Evolutionary conservation across 179 eudicot genomes (phyloP), one percentile per base, ranked within the genome.

Genomic region (Heliamphora pulchella): DNA sequence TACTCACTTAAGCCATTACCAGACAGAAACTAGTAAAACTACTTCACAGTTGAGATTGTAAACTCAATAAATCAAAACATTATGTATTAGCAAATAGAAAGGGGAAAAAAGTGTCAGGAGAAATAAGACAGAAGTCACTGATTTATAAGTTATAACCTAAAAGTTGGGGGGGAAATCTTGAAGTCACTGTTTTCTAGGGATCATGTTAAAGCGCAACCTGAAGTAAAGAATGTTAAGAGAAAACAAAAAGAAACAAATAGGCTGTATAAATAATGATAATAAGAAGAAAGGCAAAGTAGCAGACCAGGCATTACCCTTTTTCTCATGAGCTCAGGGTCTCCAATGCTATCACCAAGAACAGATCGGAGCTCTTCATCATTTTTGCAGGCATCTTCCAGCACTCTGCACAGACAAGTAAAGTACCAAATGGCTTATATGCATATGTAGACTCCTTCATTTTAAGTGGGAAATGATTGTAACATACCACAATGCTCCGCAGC

Each of bases 331-430:
- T 92, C 96, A 68, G 98, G 98, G 80, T 95, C 84, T 48, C 98
- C 98, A 85, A 95, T 87, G 86, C 97, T 93, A 84, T 95, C 98
- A 39, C 98, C 98, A 74, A 95, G 94, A 80, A 95, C 90, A 59
- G 89, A 88, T 83, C 98, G 89, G 39, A 95, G 89, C 85, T 95
- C 98, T 43, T 86, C 46, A 87, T 95, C 98, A 83, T 92, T 84
- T 85, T 84, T 94, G 82, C 98, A 92, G 11, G 98, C 98, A 89
- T 93, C 91, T 85, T 95, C 98, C 78, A 95, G 83, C 76, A 95
- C 98, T 86, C 98, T 95, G 85, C 62, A 81, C 14, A 18, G 74
- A 69, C 76, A 69, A 9, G 5, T 8, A 58, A 67, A 66, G 9
- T 43, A 54, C 8, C 31, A 31, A 31, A 31, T 31, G 31, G 31